Evolutionary conservation across 2,329 filamentous ascomycete species (phyloP).

Genomic region (Bipolaris gigantea): DNA sequence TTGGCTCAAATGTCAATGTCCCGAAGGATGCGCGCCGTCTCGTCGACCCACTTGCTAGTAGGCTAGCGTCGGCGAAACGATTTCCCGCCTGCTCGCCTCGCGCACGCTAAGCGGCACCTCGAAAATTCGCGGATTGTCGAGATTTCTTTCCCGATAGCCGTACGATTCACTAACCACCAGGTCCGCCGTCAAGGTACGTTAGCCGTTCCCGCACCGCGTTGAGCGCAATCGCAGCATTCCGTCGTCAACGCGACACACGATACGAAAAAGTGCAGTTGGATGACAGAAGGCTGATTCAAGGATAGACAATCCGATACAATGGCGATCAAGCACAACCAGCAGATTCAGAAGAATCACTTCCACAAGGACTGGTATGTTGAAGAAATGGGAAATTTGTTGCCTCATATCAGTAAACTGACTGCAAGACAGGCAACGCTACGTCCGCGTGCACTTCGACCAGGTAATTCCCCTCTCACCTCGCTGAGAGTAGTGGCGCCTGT

Average conservation of each 20-base stretch:
- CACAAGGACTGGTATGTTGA: slow-evolving; percentile 62
- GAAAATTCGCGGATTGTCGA: slow-evolving; percentile 17
- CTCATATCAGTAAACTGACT: slow-evolving; percentile 25
- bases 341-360: slow-evolving; percentile 85
- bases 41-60: neutral
- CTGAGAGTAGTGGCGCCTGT: slow-evolving; percentile 59
- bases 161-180: slow-evolving; percentile 38
- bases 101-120: slow-evolving; percentile 23
- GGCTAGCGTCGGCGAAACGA: slow-evolving; percentile 21
- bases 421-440: slow-evolving; percentile 82
- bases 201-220: neutral
- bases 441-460: slow-evolving; percentile 99
- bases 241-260: neutral
- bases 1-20: neutral
- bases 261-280: neutral
- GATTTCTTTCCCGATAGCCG: slow-evolving; percentile 20
- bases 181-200: slow-evolving; percentile 36
- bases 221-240: slow-evolving; percentile 15
- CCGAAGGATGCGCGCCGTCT: neutral
- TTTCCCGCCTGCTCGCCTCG: slow-evolving; percentile 15
- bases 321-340: slow-evolving; percentile 99
- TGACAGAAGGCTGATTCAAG: slow-evolving; percentile 4
- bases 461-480: slow-evolving; percentile 65
- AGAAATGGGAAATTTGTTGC: neutral
- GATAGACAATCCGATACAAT: slow-evolving; percentile 38